Evolutionary conservation across 1,139 yeast species (phyloP).

Genomic region (Pichia sp.): DNA sequence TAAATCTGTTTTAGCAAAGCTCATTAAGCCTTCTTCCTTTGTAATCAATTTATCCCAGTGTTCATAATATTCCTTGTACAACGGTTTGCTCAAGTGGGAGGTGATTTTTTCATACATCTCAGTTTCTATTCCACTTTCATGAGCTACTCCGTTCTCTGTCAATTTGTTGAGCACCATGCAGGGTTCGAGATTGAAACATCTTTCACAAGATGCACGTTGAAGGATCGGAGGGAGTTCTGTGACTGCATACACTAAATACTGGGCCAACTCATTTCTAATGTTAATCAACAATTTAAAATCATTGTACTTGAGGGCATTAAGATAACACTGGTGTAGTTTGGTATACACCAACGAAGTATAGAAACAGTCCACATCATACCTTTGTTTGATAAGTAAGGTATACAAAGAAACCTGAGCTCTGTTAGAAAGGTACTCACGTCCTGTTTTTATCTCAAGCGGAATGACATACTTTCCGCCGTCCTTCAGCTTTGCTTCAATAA

Average conservation of each 20-base stretch:
- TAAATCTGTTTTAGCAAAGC: conserved; percentile 53
- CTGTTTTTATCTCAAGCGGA: conserved; percentile 91
- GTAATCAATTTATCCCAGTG: conserved; percentile 75
- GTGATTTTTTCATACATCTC: conserved; percentile 48
- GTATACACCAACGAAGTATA: conserved; percentile 75
- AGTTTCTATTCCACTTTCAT: conserved; percentile 41
- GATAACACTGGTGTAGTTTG: conserved; percentile 44
- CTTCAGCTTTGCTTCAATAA: conserved; percentile 55
- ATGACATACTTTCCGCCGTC: conserved; percentile 46
- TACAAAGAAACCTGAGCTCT: conserved; percentile 86
- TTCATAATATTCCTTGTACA: conserved; percentile 51
- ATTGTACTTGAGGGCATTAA: conserved; percentile 44
- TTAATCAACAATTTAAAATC: conserved; percentile 63
- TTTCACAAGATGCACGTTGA: conserved; percentile 56
- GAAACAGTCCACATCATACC: conserved; percentile 64
- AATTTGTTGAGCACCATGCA: conserved; percentile 71
- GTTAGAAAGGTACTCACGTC: conserved; percentile 62
- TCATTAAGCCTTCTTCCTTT: conserved; percentile 63
- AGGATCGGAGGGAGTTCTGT: conserved; percentile 57
- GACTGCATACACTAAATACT: conserved; percentile 48
- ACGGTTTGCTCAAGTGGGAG: conserved; percentile 42
- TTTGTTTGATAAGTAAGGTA: conserved; percentile 70
- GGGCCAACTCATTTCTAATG: conserved; percentile 67
- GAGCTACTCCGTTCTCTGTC: conserved; percentile 52
- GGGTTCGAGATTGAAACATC: conserved; percentile 55